Evolutionary conservation across 2,329 filamentous ascomycete species (phyloP).

Genomic region (Verticillium nubilum): DNA sequence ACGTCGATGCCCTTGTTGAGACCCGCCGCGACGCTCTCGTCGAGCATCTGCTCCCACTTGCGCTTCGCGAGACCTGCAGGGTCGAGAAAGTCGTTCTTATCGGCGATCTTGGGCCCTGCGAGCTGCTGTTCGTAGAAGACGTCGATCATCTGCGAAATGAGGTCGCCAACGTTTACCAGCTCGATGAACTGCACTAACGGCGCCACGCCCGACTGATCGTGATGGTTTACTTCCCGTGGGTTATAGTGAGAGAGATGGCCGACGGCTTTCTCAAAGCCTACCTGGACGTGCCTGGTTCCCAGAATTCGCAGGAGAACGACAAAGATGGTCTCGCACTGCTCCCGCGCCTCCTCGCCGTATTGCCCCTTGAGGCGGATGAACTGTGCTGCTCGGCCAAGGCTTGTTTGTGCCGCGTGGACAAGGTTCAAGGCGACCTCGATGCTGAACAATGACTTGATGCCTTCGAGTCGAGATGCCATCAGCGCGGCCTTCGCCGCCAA

Average conservation of each 20-base stretch:
- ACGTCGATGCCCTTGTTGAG: slow-evolving; percentile 98
- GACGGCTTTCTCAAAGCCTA: slow-evolving; percentile 91
- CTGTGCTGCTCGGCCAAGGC: slow-evolving; percentile 76
- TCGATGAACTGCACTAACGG: slow-evolving; percentile 95
- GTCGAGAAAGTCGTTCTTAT: slow-evolving; percentile 91
- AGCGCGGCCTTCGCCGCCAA: slow-evolving; percentile 95
- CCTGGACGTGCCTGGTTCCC: slow-evolving; percentile 79
- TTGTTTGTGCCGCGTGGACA: slow-evolving; percentile 82
- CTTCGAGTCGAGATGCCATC: slow-evolving; percentile 90
- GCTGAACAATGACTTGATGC: slow-evolving; percentile 91
- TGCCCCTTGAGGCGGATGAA: slow-evolving; percentile 79
- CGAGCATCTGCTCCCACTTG: slow-evolving; percentile 97
- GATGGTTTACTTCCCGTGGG: slow-evolving; percentile 72
- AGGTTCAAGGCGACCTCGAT: slow-evolving; percentile 90
- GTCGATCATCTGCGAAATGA: slow-evolving; percentile 98
- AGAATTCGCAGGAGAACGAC: slow-evolving; percentile 77
- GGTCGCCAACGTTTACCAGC: slow-evolving; percentile 93
- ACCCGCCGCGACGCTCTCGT: slow-evolving; percentile 91
- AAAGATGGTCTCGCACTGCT: slow-evolving; percentile 88
- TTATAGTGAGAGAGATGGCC: slow-evolving; percentile 88
- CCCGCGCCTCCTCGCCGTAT: slow-evolving; percentile 73
- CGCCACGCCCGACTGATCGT: slow-evolving; percentile 69
- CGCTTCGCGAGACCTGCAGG: slow-evolving; percentile 93
- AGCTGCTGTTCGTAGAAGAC: slow-evolving; percentile 98
- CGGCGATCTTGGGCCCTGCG: slow-evolving; percentile 72